Evolutionary conservation across 2,329 filamentous ascomycete species (phyloP).

Genomic region (Aspergillus tamarii): DNA sequence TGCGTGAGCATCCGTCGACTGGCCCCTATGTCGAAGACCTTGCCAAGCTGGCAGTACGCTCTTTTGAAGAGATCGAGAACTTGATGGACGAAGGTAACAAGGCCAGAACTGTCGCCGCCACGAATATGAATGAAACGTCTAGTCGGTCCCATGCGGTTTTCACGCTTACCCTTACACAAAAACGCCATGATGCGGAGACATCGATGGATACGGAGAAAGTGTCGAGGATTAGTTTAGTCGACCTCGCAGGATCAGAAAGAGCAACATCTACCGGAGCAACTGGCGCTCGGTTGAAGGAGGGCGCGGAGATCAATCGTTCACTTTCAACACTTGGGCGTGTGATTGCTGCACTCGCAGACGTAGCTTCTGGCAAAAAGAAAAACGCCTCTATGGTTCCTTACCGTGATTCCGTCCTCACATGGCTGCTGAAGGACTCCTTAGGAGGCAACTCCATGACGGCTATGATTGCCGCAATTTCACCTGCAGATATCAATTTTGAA

Average conservation of each 20-base stretch:
- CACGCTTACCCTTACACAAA: slow-evolving; percentile 92
- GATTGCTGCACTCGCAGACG: slow-evolving; percentile 90
- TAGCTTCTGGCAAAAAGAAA: slow-evolving; percentile 81
- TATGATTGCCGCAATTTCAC: slow-evolving; percentile 99
- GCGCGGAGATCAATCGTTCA: slow-evolving; percentile 97
- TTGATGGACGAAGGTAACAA: slow-evolving; percentile 99
- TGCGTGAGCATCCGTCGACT: slow-evolving; percentile 95
- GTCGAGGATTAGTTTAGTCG: slow-evolving; percentile 95
- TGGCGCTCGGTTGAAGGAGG: slow-evolving; percentile 91
- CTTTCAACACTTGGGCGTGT: slow-evolving; percentile 95
- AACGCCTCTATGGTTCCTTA: slow-evolving; percentile 83
- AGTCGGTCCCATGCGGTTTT: slow-evolving; percentile 98
- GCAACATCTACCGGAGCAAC: slow-evolving; percentile 97
- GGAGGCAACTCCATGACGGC: slow-evolving; percentile 99
- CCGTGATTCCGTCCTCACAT: slow-evolving; percentile 93
- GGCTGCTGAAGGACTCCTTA: slow-evolving; percentile 94
- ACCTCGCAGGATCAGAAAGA: slow-evolving; percentile 95
- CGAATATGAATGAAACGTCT: slow-evolving; percentile 99
- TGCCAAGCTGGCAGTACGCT: slow-evolving; percentile 89
- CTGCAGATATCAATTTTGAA: slow-evolving; percentile 98
- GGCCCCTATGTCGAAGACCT: slow-evolving; percentile 98
- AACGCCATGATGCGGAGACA: slow-evolving; percentile 85
- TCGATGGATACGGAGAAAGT: slow-evolving; percentile 98
- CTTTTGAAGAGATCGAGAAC: slow-evolving; percentile 93
- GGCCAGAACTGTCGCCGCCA: slow-evolving; percentile 93